phyloP scores from a whole-genome alignment of 1,139 yeast genomes.

The Zygosaccharomyces pseudobailii region DNA sequence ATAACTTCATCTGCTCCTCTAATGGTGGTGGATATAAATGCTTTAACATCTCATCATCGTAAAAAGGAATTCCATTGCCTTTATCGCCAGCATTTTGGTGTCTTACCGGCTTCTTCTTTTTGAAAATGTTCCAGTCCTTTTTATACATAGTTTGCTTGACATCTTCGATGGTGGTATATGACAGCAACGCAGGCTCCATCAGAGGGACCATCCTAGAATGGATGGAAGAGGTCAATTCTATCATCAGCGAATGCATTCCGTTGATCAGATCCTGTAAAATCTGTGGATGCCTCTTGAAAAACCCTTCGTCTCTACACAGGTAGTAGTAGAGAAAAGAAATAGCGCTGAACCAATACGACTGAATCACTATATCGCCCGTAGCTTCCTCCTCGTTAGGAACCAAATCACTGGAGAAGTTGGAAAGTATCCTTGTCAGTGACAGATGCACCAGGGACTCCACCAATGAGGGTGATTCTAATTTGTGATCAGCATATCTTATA shows the following conservation, averaged over 20 bases:
- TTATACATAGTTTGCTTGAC: constrained; percentile 55
- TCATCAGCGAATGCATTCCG: constrained; percentile 54
- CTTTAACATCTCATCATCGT: constrained; percentile 56
- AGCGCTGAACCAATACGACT: constrained; percentile 71
- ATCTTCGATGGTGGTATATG: constrained; percentile 63
- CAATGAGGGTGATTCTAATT: constrained; percentile 48
- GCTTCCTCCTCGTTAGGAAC: constrained; percentile 9
- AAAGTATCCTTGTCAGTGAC: constrained; percentile 56
- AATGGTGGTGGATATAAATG: constrained; percentile 72
- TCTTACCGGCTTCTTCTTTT: constrained; percentile 41
- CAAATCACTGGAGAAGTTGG: constrained; percentile 41
- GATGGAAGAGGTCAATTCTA: constrained; percentile 60
- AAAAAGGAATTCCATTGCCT: constrained; percentile 29
- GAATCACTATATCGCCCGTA: constrained; percentile 64
- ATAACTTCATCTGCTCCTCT: constrained; percentile 67
- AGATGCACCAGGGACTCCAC: constrained; percentile 57
- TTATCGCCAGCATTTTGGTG: constrained; percentile 14
- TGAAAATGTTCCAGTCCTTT: constrained; percentile 72
- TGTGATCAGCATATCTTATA: constrained; percentile 56
- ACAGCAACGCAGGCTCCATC: constrained; percentile 58
- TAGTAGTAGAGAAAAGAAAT: constrained; percentile 64
- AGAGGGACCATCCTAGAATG: constrained; percentile 54
- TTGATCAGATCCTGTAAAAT: constrained; percentile 58
- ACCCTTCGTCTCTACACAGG: constrained; percentile 49
- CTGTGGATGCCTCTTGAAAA: constrained; percentile 50